These are phyloP conservation scores for Ramularia endophylla DNA, from an alignment of 2,329 filamentous ascomycete genomes.

Conservation along the genomic window DNA sequence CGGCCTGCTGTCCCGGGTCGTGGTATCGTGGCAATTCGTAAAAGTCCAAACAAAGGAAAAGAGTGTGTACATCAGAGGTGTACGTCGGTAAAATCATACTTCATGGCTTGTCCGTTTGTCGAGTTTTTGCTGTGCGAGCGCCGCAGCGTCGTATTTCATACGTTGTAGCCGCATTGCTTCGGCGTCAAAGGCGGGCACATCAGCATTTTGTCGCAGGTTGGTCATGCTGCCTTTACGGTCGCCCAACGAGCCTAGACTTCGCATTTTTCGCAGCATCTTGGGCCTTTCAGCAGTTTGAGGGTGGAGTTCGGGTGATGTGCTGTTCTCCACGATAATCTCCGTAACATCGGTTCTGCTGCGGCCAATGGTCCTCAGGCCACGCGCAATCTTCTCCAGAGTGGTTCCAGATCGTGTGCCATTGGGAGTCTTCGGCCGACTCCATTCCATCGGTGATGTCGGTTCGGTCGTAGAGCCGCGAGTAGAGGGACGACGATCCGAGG, in stretches of 20 bases:
- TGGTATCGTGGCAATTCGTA: slow-evolving; percentile 18
- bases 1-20: slow-evolving; percentile 12
- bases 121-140: slow-evolving; percentile 3
- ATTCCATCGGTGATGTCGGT: slow-evolving; percentile 18
- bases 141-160: slow-evolving; percentile 11
- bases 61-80: slow-evolving; percentile 1
- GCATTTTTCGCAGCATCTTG: slow-evolving; percentile 32
- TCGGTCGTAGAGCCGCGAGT: slow-evolving; percentile 19
- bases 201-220: slow-evolving; percentile 12
- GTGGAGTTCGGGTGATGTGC: slow-evolving; percentile 3
- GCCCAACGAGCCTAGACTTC: slow-evolving; percentile 30
- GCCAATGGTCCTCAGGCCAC: slow-evolving; percentile 54
- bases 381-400: slow-evolving; percentile 54
- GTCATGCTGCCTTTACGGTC: slow-evolving; percentile 20
- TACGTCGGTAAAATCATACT: slow-evolving; percentile 1
- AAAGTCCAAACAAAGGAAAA: slow-evolving; percentile 10
- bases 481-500: slow-evolving; percentile 14
- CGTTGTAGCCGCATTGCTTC: slow-evolving; percentile 18
- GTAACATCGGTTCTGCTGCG: slow-evolving; percentile 48
- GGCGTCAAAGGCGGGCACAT: slow-evolving; percentile 17
- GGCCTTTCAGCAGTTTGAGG: slow-evolving; percentile 15
- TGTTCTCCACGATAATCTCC: slow-evolving; percentile 34
- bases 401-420: slow-evolving; percentile 36
- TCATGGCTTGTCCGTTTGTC: slow-evolving; percentile 17
- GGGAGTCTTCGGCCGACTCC: slow-evolving; percentile 31